Base-by-base conservation (phyloP, 2,329 filamentous ascomycete genomes). In the Apiospora marii region DNA sequence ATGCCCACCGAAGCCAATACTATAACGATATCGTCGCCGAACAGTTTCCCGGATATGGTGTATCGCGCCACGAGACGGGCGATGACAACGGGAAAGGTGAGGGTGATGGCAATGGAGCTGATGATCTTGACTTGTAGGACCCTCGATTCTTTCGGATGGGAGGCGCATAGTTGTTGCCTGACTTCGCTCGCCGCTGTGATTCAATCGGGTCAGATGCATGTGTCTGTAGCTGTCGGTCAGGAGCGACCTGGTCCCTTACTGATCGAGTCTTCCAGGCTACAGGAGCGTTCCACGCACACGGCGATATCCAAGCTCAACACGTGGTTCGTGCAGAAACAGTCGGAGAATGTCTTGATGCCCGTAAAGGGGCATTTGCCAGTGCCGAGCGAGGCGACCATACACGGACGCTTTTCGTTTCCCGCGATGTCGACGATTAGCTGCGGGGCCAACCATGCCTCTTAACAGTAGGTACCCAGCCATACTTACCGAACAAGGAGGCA, bases 121-220 rank as follows among this genome's bases (percentile, higher is more conserved):
- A 48, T 49, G 16, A 48, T 61, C 27, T 68, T 67, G 37, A 77
- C 74, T n/a, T 77, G 73, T 1, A 49, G 49, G 19, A 73, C 72
- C 22, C 75, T 71, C 1, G 75, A 77, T 16, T 76, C 73, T 34
- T 74, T 75, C 3, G 76, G 74, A 16, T 75, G 77, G 8, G 70
- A 70, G 67, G 72, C 75, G 49, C 76, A 77, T 22, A 77, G 72
- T 4, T 37, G 67, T 37, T 34, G 64, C 49, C 41, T 48, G 44
- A 70, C 22, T 12, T 69, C 24, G 51, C 68, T 46, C 71, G 43
- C 34, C 10, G 24, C 58, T 64, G 34, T 13, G 34, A 24, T 22
- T 41, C 58, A 12, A 13, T 10, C 8, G 19, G n/a, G 41, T 64
- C 22, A 37, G 27, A 22, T 19, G 16, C 13, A 61, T 19, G 14